Evolutionary conservation across 768 basidiomycete species (phyloP), one percentile per base, ranked within the genome.

Genomic region (Rossbeevera mucosa): DNA sequence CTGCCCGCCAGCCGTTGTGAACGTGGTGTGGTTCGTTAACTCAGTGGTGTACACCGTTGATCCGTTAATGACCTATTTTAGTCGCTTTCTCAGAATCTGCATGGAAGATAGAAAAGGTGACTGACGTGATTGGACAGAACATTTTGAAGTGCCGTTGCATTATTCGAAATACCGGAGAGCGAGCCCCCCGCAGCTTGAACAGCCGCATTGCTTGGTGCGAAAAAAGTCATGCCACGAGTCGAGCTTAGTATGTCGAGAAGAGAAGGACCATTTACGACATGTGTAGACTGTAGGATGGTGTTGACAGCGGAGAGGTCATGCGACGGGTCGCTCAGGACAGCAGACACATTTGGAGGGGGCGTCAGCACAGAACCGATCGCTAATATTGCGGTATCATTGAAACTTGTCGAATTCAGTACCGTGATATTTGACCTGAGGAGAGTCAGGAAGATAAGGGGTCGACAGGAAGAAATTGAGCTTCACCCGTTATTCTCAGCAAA

Each of bases 121-220:
- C 80, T 22, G 52, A 87, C 83, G 58, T 88, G 87, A 64, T 88
- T 88, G 36, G 67, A 61, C 12, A 86, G 57, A 9, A 88, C 54
- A 22, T 67, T 68, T 3, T 55, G 28, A 30, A 86, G 50, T 5
- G 75, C 74, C 0, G 80, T 76, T 21, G 58, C 44, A 59, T 87
- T 88, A 22, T 71, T 61, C 30, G 68, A 54, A 50, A 76, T 54
- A 30, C 69, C 49, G 26, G 71, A 36, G 46, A 74, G 57, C 3
- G 61, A 52, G 40, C 72, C 64, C 26, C 71, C 66, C 0, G 72
- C 71, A 0, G 70, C 64, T 33, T 61, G 61, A 28, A 87, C 50
- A 6, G 80, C 85, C 5, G 66, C 65, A 58, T 84, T 73, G 52
- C 69, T 76, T 7, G 88, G 88, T 4, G 82, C 79, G 61, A 90